Evolutionary conservation across 139 green algal genomes (phyloP).

Genomic region (Chlamydomonas sphaeroides): DNA sequence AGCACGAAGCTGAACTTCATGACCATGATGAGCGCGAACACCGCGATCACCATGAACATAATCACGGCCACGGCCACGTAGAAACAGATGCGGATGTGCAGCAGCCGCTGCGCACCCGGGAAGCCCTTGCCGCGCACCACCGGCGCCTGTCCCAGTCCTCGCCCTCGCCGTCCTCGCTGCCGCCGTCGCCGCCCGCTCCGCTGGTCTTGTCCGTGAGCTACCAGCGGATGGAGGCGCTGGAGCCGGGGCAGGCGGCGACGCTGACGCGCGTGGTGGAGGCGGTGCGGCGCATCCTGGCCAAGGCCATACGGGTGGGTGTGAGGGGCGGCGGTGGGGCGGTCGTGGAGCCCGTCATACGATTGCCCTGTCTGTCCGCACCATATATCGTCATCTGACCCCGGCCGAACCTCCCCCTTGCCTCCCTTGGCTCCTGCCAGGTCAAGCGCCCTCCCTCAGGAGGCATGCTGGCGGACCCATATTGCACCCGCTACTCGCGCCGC

Average conservation of each 20-base stretch:
- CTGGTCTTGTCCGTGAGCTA: constrained; percentile 54
- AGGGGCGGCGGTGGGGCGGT: too few species aligned
- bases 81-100: not conserved
- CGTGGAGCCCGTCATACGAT: too few species aligned
- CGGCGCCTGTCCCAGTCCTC: too few species aligned
- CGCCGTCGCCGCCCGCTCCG: not conserved
- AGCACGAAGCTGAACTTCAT: too few species aligned
- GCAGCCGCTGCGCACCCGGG: not conserved
- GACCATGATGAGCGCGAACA: not conserved
- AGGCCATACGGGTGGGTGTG: constrained; percentile 36
- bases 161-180: not conserved
- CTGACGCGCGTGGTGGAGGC: constrained; percentile 50
- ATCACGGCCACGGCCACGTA: not conserved
- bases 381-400: not conserved
- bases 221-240: constrained; percentile 35
- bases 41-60: not conserved
- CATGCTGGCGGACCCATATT: constrained; percentile 45
- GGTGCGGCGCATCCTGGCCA: constrained; percentile 46
- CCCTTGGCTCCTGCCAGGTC: constrained; percentile 8
- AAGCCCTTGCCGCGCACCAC: not conserved
- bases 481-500: not conserved
- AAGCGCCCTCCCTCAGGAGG: constrained; percentile 20
- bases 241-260: constrained; percentile 5
- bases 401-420: not conserved
- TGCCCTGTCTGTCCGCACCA: not conserved